These are phyloP conservation scores for Fragilaria radians DNA, from an alignment of 108 stramenopile species.

Conservation along the genomic window DNA sequence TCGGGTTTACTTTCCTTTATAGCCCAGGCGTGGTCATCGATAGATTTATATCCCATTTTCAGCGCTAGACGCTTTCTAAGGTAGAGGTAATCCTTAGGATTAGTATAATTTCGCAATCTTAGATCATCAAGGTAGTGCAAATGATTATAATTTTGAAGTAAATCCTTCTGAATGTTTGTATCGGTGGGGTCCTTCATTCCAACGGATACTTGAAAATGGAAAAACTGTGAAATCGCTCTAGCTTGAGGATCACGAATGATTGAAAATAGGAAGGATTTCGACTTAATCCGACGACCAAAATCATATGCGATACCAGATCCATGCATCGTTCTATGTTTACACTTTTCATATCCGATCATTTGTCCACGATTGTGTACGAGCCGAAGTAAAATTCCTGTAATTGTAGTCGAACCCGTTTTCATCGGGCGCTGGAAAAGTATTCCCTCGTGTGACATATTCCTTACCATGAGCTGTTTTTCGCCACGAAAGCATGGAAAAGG, in stretches of 20 bases:
- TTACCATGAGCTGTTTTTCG: not conserved
- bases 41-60: not conserved
- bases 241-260: slow-evolving; percentile 3
- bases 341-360: not conserved
- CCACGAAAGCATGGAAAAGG: not conserved
- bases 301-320: slow-evolving; percentile 1
- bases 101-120: not conserved
- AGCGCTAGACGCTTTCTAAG: not conserved
- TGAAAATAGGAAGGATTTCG: not conserved
- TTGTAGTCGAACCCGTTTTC: slow-evolving; percentile 2
- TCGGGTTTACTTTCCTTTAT: not conserved
- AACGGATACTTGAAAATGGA: not conserved
- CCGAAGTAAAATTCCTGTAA: not conserved
- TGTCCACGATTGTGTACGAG: not conserved
- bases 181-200: not conserved
- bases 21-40: not conserved
- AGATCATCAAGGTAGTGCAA: not conserved
- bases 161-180: not conserved
- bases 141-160: not conserved
- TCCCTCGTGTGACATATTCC: not conserved
- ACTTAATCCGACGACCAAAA: slow-evolving; percentile 5
- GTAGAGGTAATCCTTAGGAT: not conserved
- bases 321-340: slow-evolving; percentile 2
- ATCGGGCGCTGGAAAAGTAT: not conserved
- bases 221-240: slow-evolving; percentile 1